Evolutionary conservation across 2,329 filamentous ascomycete genomes (phyloP).

Genomic region (Colletotrichum scovillei): DNA sequence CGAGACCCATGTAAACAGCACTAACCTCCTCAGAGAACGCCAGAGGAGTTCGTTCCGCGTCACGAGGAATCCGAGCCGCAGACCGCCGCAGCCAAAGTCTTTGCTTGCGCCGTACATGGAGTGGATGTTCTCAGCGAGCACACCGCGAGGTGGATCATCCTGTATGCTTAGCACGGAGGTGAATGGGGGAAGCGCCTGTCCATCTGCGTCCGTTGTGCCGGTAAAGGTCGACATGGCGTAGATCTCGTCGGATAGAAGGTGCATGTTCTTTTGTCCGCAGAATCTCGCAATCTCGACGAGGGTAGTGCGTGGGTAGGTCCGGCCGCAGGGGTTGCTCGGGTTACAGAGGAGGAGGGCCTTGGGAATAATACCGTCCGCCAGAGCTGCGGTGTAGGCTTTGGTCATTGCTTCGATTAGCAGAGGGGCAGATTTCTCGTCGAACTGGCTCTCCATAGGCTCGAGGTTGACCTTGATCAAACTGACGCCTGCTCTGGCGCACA

Average conservation of each 20-base stretch:
- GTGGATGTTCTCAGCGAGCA: conserved; percentile 12
- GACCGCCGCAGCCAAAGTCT: conserved; percentile 18
- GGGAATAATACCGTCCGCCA: neutral
- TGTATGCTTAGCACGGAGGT: conserved; percentile 24
- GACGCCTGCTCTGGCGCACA: conserved; percentile 1
- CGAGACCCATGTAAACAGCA: conserved; percentile 2
- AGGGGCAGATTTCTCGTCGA: neutral
- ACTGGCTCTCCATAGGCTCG: conserved; percentile 3
- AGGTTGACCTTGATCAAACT: neutral
- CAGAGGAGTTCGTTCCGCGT: neutral
- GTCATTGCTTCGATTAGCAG: neutral
- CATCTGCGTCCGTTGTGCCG: neutral
- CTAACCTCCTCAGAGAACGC: neutral
- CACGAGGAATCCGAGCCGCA: conserved; percentile 16
- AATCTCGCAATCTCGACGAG: neutral
- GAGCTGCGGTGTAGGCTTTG: neutral
- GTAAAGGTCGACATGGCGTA: conserved; percentile 18
- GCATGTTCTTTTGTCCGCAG: conserved; percentile 9
- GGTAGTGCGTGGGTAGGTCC: neutral
- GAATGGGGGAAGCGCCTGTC: neutral
- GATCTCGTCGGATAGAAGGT: conserved; percentile 16
- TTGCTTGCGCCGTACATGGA: conserved; percentile 22
- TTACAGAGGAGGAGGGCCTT: conserved; percentile 22
- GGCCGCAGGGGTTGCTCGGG: conserved; percentile 12
- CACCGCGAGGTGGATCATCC: neutral